Conservation (phyloP, 768 basidiomycete genomes). For the Cystofilobasidium ferigula region DNA sequence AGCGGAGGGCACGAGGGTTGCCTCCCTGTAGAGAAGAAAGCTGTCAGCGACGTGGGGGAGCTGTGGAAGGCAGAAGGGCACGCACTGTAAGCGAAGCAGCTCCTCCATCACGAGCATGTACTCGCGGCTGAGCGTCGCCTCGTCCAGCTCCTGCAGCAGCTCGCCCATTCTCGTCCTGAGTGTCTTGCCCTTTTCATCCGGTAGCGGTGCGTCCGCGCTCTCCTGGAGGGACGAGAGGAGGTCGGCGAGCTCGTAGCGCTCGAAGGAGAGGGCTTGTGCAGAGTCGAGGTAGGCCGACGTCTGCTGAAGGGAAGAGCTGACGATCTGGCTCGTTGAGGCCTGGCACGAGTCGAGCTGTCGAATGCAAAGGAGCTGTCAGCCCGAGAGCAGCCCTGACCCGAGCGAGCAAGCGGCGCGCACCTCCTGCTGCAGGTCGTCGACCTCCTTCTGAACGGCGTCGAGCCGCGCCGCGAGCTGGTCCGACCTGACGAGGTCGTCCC, state of each 20-base stretch:
- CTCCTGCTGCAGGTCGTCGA: not conserved
- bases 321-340: not conserved
- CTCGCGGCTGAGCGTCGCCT: not conserved
- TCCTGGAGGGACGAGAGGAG: conserved; percentile 12
- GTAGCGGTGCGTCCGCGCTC: not conserved
- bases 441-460: not conserved
- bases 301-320: not conserved
- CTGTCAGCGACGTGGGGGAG: not conserved
- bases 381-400: not conserved
- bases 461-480: not conserved
- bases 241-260: conserved; percentile 20
- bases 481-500: conserved; percentile 7
- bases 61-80: not conserved
- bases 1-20: not conserved
- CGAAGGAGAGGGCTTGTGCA: conserved; percentile 18
- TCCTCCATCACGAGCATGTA: conserved; percentile 9
- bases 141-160: conserved; percentile 9
- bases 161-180: not conserved
- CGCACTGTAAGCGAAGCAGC: not conserved
- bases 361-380: not conserved
- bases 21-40: not conserved
- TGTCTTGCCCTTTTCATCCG: not conserved
- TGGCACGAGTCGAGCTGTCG: not conserved
- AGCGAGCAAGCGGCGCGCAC: conserved; percentile 5
- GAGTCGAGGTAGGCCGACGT: conserved; percentile 9